phyloP scores from a whole-genome alignment of 495 filamentous ascomycete genomes.

The Trichoderma orchidacearum region DNA sequence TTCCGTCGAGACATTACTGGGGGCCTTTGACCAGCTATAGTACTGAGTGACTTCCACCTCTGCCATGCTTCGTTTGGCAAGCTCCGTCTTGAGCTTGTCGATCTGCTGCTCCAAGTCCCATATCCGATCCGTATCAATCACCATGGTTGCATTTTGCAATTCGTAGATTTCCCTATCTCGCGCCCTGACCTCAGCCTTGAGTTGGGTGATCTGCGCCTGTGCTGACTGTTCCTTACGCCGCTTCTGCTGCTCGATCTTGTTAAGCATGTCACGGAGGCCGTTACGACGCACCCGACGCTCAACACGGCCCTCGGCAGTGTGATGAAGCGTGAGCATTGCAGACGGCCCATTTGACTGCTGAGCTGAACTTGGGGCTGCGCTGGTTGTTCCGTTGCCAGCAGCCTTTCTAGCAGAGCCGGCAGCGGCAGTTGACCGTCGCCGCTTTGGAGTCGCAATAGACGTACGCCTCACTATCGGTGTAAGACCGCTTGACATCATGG shows the following conservation, averaged over 20 bases:
- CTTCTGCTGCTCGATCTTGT: conserved; percentile 46
- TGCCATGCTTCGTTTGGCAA: conserved; percentile 11
- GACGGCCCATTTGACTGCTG: conserved; percentile 31
- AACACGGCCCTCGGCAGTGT: conserved; percentile 56
- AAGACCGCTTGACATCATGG: conserved; percentile 42
- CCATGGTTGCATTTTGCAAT: conserved; percentile 34
- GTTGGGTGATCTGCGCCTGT: conserved; percentile 27
- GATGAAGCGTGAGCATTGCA: conserved; percentile 38
- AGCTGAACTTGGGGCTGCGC: conserved; percentile 12
- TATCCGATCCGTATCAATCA: conserved; percentile 25
- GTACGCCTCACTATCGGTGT: conserved; percentile 53
- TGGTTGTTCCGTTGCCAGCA: conserved; percentile 17
- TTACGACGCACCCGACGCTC: conserved; percentile 57
- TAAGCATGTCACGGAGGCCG: conserved; percentile 64
- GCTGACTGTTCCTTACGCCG: conserved; percentile 23
- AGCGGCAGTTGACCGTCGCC: conserved; percentile 24
- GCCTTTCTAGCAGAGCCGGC: conserved; percentile 16
- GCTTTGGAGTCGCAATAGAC: conserved; percentile 30
- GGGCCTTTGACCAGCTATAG: conserved; percentile 27
- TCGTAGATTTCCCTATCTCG: conserved; percentile 34
- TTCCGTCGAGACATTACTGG: conserved; percentile 22
- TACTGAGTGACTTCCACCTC: conserved; percentile 14
- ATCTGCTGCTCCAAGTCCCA: conserved; percentile 29
- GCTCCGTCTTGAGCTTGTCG: conserved; percentile 15
- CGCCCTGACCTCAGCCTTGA: conserved; percentile 38